Conservation (phyloP, 2,329 filamentous ascomycete species). For the Rhynchosporium secalis region DNA sequence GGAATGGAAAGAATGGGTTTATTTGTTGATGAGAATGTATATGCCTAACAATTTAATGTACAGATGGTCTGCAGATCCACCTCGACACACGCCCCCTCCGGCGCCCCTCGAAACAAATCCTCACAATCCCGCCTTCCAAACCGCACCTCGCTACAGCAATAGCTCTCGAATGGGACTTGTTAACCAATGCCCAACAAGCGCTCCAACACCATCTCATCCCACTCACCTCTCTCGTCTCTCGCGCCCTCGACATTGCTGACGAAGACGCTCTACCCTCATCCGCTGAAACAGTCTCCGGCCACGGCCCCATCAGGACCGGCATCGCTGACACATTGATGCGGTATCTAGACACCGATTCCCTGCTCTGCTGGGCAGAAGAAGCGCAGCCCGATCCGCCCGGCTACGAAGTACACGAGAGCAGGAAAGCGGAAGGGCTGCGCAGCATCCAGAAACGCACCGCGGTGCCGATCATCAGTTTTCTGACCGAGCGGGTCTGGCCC, state of each 20-base stretch:
- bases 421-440: constrained; percentile 59
- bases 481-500: constrained; percentile 77
- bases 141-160: constrained; percentile 80
- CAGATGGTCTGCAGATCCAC: constrained; percentile 54
- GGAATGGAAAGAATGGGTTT: no score
- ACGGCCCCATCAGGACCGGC: constrained; percentile 56
- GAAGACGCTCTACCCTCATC: constrained; percentile 54
- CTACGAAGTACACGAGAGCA: constrained; percentile 46
- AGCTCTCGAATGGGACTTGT: constrained; percentile 88
- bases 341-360: constrained; percentile 88
- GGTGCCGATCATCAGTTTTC: constrained; percentile 67
- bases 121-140: constrained; percentile 74
- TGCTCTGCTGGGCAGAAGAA: constrained; percentile 82
- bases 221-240: constrained; percentile 79
- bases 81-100: constrained; percentile 80
- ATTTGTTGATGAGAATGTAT: no score
- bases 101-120: constrained; percentile 70
- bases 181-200: constrained; percentile 80
- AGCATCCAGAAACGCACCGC: constrained; percentile 71
- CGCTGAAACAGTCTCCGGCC: constrained; percentile 23
- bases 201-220: constrained; percentile 86
- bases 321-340: constrained; percentile 72
- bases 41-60: neutral
- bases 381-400: constrained; percentile 49
- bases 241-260: constrained; percentile 76